Base-by-base conservation (phyloP, 345 rosid genomes). In the Turnera subulata region DNA sequence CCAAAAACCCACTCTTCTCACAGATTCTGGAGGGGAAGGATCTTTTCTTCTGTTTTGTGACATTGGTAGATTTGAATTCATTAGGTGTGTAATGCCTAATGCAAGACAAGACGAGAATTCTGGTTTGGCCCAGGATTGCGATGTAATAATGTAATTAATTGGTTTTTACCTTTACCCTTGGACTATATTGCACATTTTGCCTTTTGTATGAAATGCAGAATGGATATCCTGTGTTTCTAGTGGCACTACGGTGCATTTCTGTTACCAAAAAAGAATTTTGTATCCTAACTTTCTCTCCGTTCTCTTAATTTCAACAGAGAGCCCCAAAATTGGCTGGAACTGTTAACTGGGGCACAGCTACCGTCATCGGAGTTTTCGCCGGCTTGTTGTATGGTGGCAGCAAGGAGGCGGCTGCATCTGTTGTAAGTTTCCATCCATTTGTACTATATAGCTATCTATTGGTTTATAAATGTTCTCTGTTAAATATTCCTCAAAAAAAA, bases 381-480 rank as follows among this genome's bases (percentile, higher is more conserved):
- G 99, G 99, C 66, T 67, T 89, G 88, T 35, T 93, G 11, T 89
- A 86, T 70, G 99, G 96, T 55, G 99, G 97, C 17, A 83, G 94
- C 85, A 86, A 85, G 78, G 99, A 93, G 67, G 99, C 96, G 53
- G 60, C 91, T 68, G 97, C 96, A 59, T 86, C 97, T 35, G 88
- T 80, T 72, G 96, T 93, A 80, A 71, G 93, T 67, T 39, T 50
- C 9, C 58, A 46, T 39, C 23, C 37, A 44, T 20, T 46, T 46
- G 9, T 24, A 20, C 24, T 46, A 24, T 20, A 14, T 10, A 32
- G 13, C 22, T 49, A 13, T 49, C 14, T n/a, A 15, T 15, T 49
- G 29, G 14, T 5, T 6, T 3, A 43, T 7, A 6, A 16, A 13
- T 45, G 3, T 9, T 19, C 1, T 46, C 4, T 29, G 35, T 29